Evolutionary conservation across 768 basidiomycete genomes (phyloP).

Genomic region (Lentinula sp.): DNA sequence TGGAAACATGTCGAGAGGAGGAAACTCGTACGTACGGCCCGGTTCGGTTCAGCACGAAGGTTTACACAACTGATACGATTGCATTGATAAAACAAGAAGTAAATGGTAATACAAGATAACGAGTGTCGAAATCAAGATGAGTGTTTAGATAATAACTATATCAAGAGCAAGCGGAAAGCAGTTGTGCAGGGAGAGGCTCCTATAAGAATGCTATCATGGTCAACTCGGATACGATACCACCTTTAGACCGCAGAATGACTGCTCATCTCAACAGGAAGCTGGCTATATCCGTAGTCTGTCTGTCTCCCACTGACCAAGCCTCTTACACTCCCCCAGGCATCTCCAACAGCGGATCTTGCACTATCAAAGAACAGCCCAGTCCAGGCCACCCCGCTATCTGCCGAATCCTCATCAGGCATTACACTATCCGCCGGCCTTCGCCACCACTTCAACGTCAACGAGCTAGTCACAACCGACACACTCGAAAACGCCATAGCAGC

Average conservation of each 20-base stretch:
- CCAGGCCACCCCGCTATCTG: conserved; percentile 34
- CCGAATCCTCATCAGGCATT: conserved; percentile 52
- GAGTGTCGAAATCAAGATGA: background rate
- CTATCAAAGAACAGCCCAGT: conserved; percentile 45
- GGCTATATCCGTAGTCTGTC: conserved; percentile 53
- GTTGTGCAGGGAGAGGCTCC: background rate
- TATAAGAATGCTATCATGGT: background rate
- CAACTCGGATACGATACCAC: background rate
- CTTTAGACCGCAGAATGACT: conserved; percentile 9
- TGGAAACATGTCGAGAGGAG: background rate
- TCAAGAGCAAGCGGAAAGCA: background rate
- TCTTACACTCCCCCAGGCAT: conserved; percentile 33
- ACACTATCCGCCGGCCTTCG: conserved; percentile 61
- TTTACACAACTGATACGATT: background rate
- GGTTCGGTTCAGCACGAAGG: background rate
- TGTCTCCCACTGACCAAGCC: conserved; percentile 34
- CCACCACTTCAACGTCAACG: conserved; percentile 85
- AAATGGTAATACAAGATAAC: background rate
- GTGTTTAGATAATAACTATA: background rate
- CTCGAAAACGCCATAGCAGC: conserved; percentile 98
- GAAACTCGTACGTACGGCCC: background rate
- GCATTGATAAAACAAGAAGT: background rate
- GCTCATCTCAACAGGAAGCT: conserved; percentile 66
- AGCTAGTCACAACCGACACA: conserved; percentile 91
- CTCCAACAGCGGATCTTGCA: conserved; percentile 31